Evolutionary conservation across 2,329 filamentous ascomycete species (phyloP).

Genomic region (Akanthomyces lecanii): DNA sequence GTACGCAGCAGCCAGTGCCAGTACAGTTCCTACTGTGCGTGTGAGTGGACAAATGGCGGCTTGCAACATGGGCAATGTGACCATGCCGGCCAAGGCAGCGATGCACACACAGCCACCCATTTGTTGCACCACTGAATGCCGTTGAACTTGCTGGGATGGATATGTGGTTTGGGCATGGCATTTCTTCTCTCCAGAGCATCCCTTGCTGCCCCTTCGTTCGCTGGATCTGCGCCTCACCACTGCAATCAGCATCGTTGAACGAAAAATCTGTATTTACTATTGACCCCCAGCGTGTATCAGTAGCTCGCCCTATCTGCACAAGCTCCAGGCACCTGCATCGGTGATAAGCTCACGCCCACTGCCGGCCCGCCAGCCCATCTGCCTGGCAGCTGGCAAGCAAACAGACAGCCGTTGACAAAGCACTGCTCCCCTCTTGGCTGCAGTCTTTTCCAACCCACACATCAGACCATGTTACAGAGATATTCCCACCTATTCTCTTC

Average conservation of each 20-base stretch:
- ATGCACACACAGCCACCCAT: not conserved
- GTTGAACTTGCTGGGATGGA: not conserved
- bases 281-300: too few relatives aligned
- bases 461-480: too few relatives aligned
- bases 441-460: not conserved
- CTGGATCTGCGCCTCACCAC: too few relatives aligned
- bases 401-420: not conserved
- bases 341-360: not conserved
- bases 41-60: not conserved
- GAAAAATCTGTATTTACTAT: too few relatives aligned
- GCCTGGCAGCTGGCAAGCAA: slow-evolving; percentile 8
- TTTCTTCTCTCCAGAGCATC: too few relatives aligned
- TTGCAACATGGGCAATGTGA: slow-evolving; percentile 2
- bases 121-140: not conserved
- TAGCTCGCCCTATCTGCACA: not conserved
- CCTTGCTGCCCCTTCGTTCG: too few relatives aligned
- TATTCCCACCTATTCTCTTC: not conserved
- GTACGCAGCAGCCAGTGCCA: too few relatives aligned
- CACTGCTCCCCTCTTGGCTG: too few relatives aligned
- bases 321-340: slow-evolving; percentile 6
- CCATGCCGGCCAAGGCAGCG: not conserved
- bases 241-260: too few relatives aligned
- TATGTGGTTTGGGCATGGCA: not conserved
- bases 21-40: not conserved
- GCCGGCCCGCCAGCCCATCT: slow-evolving; percentile 2